A percentile compares a stretch with the other conserved stretches of the same genome.
phyloP scores from a whole-genome alignment of 2,329 filamentous ascomycete species.

The Mycosphaerella sp. region DNA sequence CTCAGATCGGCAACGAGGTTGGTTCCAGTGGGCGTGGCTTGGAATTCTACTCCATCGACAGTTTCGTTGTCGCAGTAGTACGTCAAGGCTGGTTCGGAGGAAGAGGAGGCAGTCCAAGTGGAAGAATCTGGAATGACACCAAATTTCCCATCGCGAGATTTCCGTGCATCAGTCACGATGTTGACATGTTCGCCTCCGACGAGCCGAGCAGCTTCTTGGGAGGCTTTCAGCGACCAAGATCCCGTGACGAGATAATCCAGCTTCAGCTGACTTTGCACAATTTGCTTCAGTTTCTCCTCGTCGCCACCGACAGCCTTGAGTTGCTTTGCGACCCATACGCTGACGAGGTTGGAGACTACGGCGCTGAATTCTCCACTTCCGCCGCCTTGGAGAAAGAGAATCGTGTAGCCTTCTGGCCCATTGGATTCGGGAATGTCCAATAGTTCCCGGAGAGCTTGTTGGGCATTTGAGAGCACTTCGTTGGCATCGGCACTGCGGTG shows the following conservation, averaged over 20 bases:
- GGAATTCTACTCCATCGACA: conserved; percentile 88
- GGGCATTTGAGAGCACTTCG: conserved; percentile 71
- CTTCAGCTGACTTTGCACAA: conserved; percentile 64
- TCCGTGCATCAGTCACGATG: conserved; percentile 61
- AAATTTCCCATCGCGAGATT: conserved; percentile 64
- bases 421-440: conserved; percentile 81
- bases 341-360: conserved; percentile 75
- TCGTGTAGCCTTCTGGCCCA: conserved; percentile 71
- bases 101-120: conserved; percentile 64
- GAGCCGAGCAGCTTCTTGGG: conserved; percentile 72
- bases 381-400: conserved; percentile 82
- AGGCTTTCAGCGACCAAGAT: conserved; percentile 84
- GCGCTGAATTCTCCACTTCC: conserved; percentile 82
- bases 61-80: conserved; percentile 96
- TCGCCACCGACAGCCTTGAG: conserved; percentile 42
- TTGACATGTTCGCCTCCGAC: conserved; percentile 76
- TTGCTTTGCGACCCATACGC: conserved; percentile 67
- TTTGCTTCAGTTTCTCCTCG: conserved; percentile 56
- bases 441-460: conserved; percentile 64
- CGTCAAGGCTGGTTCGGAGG: conserved; percentile 63
- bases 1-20: conserved; percentile 90
- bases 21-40: conserved; percentile 59
- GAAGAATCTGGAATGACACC: conserved; percentile 72
- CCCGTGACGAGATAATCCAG: conserved; percentile 89
- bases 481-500: conserved; percentile 76